Percentiles rank a stretch among this genome's conserved stretches.
Evolutionary conservation across 257 asterid species (phyloP).

Genomic region (Petrea volubilis): DNA sequence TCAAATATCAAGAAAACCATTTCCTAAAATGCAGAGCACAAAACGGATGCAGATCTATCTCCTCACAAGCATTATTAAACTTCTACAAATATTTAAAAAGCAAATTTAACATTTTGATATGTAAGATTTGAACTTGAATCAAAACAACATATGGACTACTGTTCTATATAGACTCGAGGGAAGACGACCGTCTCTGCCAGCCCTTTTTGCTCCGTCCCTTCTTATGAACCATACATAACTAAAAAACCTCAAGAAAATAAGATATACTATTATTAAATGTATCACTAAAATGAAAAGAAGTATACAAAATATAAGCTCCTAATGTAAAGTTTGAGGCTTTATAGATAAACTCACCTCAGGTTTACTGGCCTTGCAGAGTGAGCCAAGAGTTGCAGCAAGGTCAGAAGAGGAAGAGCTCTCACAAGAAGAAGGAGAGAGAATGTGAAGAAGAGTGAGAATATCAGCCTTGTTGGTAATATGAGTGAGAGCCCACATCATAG

Average conservation of each 20-base stretch:
- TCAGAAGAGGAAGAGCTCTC: slow-evolving; percentile 36
- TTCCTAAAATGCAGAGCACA: background rate
- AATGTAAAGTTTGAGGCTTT: background rate
- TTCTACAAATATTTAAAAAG: no score
- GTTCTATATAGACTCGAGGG: no score
- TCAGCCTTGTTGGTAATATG: slow-evolving; percentile 86
- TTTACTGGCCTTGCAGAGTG: slow-evolving; percentile 84
- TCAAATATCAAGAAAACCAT: background rate
- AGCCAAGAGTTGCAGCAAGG: slow-evolving; percentile 72
- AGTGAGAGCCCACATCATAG: slow-evolving; percentile 97
- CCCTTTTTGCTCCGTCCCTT: no score
- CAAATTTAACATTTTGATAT: no score
- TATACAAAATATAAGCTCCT: background rate
- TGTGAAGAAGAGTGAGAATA: slow-evolving; percentile 73
- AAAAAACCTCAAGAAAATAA: no score
- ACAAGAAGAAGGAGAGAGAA: slow-evolving; percentile 50
- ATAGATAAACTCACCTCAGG: slow-evolving; percentile 66
- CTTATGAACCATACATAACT: no score
- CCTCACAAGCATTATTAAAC: background rate
- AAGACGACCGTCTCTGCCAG: no score
- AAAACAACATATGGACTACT: no score
- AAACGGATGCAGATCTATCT: slow-evolving; percentile 8
- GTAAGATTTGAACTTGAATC: no score
- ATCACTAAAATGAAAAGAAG: background rate
- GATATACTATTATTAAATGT: background rate